phyloP scores from a whole-genome alignment of 1,139 yeast species.

The Pichia cactophila region DNA sequence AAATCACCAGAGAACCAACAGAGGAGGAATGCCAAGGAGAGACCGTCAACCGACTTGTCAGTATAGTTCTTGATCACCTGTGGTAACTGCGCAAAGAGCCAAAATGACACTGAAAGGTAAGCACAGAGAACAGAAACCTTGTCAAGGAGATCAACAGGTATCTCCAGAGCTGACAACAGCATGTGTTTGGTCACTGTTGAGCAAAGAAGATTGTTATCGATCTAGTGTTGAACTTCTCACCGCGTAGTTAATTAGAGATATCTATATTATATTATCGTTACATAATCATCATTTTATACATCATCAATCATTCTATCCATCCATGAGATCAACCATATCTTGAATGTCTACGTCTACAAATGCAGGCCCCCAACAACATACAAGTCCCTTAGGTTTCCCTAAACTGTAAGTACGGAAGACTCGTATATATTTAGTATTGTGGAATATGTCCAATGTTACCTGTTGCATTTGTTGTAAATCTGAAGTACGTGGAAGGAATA shows the following conservation, averaged over 20 bases:
- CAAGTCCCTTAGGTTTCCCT: constrained; percentile 45
- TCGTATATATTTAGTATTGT: constrained; percentile 38
- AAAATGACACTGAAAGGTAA: constrained; percentile 47
- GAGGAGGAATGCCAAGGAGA: constrained; percentile 65
- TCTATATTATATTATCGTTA: no score
- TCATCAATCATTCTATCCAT: no score
- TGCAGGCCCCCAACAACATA: constrained; percentile 52
- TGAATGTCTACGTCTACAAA: constrained; percentile 16
- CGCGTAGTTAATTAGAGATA: not conserved
- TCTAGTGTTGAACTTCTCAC: no score
- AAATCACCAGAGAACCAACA: constrained; percentile 86
- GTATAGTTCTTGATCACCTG: constrained; percentile 72
- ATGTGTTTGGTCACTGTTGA: not conserved
- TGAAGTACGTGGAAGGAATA: constrained; percentile 73
- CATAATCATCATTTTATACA: no score
- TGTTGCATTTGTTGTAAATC: constrained; percentile 48
- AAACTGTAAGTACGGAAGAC: constrained; percentile 38
- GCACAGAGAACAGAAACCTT: constrained; percentile 32
- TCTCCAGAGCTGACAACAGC: not conserved
- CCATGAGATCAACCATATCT: not conserved
- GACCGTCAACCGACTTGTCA: constrained; percentile 77
- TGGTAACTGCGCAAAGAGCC: constrained; percentile 86
- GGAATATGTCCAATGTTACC: constrained; percentile 41
- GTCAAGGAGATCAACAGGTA: not conserved
- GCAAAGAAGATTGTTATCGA: no score